A percentile compares a stretch with the other conserved stretches of the same genome.
Conservation (phyloP, 139 green algal genomes). For the Edaphochlamys debaryana region DNA sequence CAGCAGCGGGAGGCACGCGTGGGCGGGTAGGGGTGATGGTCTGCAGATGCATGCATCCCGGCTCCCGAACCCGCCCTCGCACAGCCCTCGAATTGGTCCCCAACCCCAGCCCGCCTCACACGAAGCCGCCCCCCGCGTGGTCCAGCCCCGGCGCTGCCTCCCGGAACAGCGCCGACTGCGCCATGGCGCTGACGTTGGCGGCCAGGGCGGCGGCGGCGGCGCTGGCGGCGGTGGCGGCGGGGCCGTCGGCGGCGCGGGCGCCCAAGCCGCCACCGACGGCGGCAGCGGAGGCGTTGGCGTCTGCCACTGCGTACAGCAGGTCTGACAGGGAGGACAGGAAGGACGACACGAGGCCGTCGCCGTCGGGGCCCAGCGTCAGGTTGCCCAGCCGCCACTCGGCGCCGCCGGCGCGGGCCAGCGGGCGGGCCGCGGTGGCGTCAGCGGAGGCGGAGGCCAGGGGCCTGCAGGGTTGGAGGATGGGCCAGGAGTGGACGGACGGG, state of each 20-base stretch:
- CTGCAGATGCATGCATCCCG: too few species aligned
- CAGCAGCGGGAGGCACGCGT: too few species aligned
- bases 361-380: slow-evolving; percentile 3
- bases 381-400: slow-evolving; percentile 23
- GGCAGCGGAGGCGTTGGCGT: background rate
- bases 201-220: background rate
- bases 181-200: slow-evolving; percentile 8
- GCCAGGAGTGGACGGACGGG: too few species aligned
- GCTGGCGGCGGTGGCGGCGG: background rate
- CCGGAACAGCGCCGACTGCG: background rate
- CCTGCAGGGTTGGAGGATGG: too few species aligned
- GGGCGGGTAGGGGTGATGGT: too few species aligned
- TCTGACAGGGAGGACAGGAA: slow-evolving; percentile 19
- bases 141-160: too few species aligned
- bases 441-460: background rate
- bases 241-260: background rate
- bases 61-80: too few species aligned
- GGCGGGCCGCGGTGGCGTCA: background rate
- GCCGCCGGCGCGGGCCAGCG: background rate
- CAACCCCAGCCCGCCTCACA: background rate
- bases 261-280: background rate
- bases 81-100: background rate
- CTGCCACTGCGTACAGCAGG: slow-evolving; percentile 1
- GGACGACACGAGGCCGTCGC: slow-evolving; percentile 13
- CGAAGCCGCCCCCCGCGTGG: too few species aligned